Conservation (phyloP, 257 asterid species). For the Ocimum tenuiflorum region DNA sequence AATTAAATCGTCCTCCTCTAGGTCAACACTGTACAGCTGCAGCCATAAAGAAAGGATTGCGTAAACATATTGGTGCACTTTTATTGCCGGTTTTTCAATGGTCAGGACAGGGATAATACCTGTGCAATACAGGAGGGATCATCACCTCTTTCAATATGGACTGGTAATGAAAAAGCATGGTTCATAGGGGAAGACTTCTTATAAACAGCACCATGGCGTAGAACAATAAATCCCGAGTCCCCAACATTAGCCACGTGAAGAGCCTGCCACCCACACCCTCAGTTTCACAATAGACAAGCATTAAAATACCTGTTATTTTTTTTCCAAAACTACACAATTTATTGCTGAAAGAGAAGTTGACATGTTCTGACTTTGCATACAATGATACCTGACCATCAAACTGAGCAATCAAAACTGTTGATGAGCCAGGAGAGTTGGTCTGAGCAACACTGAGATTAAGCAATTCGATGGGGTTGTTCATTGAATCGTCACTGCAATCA, state of each 20-base stretch:
- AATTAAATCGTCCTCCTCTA: constrained; percentile 63
- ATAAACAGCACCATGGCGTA: constrained; percentile 53
- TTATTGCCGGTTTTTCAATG: neutral
- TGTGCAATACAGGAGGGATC: constrained; percentile 57
- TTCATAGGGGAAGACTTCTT: constrained; percentile 61
- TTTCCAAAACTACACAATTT: neutral
- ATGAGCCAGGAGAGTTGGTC: constrained; percentile 55
- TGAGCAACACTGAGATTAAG: constrained; percentile 46
- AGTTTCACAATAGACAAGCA: neutral
- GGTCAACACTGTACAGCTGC: constrained; percentile 55
- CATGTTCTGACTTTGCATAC: neutral
- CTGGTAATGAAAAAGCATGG: constrained; percentile 62
- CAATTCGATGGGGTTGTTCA: constrained; percentile 43
- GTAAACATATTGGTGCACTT: neutral
- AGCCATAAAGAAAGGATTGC: constrained; percentile 6
- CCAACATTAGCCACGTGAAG: constrained; percentile 76
- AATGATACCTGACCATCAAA: constrained; percentile 68
- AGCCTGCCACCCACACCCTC: constrained; percentile 35
- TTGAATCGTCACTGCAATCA: constrained; percentile 21
- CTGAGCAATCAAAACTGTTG: constrained; percentile 58
- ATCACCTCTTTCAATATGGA: constrained; percentile 46
- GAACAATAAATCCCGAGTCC: constrained; percentile 66
- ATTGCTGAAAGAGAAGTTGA: neutral
- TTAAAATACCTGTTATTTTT: neutral
- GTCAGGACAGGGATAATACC: constrained; percentile 36